A percentile compares a stretch with the other conserved stretches of the same genome.
Evolutionary conservation across 2,329 filamentous ascomycete species (phyloP).

Genomic region (Dactylella cylindrospora): DNA sequence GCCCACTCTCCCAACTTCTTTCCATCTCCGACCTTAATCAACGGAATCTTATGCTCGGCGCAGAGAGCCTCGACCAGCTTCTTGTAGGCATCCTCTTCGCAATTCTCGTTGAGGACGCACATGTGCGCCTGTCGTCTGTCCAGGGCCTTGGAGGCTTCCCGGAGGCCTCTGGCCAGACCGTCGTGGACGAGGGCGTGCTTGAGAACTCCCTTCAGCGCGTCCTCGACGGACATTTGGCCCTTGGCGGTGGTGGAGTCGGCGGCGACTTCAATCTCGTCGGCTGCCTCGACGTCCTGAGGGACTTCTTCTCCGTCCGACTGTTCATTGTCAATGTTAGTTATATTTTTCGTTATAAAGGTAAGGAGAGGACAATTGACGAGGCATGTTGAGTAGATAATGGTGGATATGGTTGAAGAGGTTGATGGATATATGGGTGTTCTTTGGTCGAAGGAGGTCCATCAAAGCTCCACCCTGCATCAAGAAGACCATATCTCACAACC

Average conservation of each 20-base stretch:
- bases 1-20: slow-evolving; percentile 99
- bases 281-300: slow-evolving; percentile 69
- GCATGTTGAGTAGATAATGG: neutral
- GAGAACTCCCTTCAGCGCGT: slow-evolving; percentile 97
- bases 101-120: slow-evolving; percentile 99
- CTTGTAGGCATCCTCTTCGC: slow-evolving; percentile 99
- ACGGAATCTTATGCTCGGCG: slow-evolving; percentile 98
- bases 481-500: too few relatives aligned
- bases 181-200: slow-evolving; percentile 99
- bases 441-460: too few relatives aligned
- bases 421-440: neutral
- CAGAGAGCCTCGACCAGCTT: slow-evolving; percentile 98
- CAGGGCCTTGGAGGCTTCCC: slow-evolving; percentile 97
- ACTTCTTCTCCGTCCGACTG: slow-evolving; percentile 99
- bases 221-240: slow-evolving; percentile 95
- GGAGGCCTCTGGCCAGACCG: slow-evolving; percentile 95
- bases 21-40: slow-evolving; percentile 99
- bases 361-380: neutral
- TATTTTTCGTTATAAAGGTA: neutral
- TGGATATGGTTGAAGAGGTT: neutral
- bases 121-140: slow-evolving; percentile 99
- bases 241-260: slow-evolving; percentile 77
- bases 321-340: slow-evolving; percentile 2
- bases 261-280: slow-evolving; percentile 90
- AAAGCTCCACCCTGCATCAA: too few relatives aligned